Evolutionary conservation across 768 basidiomycete genomes (phyloP).

Genomic region (Gloeopeniophorella convolvens): DNA sequence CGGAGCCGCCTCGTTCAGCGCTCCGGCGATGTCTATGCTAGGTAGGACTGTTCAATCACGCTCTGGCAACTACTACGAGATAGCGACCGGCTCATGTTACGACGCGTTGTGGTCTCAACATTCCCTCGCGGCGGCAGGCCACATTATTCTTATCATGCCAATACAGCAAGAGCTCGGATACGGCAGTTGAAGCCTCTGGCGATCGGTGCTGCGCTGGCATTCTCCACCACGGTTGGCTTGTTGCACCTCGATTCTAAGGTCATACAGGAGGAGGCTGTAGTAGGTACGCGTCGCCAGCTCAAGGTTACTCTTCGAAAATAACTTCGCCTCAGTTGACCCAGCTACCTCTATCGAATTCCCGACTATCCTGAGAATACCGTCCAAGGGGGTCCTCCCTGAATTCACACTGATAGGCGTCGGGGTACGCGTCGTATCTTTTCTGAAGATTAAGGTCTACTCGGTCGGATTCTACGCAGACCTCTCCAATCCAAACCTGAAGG

Average conservation of each 20-base stretch:
- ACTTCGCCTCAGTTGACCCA: conserved; percentile 48
- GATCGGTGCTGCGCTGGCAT: conserved; percentile 22
- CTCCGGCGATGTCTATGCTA: no score
- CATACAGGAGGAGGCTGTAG: conserved; percentile 9
- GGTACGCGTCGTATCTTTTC: conserved; percentile 83
- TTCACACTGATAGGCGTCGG: conserved; percentile 78
- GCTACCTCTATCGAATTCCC: conserved; percentile 74
- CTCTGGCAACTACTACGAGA: no score
- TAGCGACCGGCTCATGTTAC: background rate
- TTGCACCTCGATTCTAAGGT: conserved; percentile 43
- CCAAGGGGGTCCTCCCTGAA: conserved; percentile 52
- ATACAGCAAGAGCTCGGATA: background rate
- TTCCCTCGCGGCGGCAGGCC: background rate
- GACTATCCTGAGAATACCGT: conserved; percentile 52
- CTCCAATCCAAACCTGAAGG: conserved; percentile 53
- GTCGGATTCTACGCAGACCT: conserved; percentile 88
- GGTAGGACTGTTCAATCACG: no score
- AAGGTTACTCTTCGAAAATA: background rate
- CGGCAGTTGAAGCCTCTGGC: background rate
- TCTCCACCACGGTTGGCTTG: conserved; percentile 30
- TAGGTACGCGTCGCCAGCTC: conserved; percentile 9
- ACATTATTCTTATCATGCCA: background rate
- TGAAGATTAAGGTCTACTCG: conserved; percentile 83
- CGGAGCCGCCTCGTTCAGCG: background rate
- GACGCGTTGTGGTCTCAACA: conserved; percentile 3